These are phyloP conservation scores for Botrytis deweyae DNA, from an alignment of 2,329 filamentous ascomycete species.

Conservation along the genomic window DNA sequence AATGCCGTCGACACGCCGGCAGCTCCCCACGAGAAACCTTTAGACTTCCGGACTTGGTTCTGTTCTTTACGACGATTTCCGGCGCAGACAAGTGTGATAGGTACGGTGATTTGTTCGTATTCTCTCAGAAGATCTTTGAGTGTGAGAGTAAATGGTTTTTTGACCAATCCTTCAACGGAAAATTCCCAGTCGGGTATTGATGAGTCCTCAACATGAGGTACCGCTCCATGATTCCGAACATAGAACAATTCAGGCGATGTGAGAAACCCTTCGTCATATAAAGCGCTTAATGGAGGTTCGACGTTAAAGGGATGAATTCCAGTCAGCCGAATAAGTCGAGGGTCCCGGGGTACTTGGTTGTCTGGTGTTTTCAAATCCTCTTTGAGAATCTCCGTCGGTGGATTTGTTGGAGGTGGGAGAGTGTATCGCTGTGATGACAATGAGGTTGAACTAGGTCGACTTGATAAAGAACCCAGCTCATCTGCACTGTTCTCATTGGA, in stretches of 20 bases:
- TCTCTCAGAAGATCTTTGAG: slow-evolving; percentile 69
- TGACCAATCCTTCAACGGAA: slow-evolving; percentile 78
- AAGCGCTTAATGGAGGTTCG: slow-evolving; percentile 74
- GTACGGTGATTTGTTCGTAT: slow-evolving; percentile 80
- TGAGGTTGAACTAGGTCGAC: slow-evolving; percentile 26
- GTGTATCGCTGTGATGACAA: slow-evolving; percentile 42
- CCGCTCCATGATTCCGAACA: slow-evolving; percentile 84
- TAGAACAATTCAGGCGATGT: slow-evolving; percentile 88
- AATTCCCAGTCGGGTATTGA: slow-evolving; percentile 80
- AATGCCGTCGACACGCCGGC: slow-evolving; percentile 84
- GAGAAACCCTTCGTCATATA: slow-evolving; percentile 80
- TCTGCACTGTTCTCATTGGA: slow-evolving; percentile 33
- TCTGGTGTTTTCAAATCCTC: slow-evolving; percentile 83
- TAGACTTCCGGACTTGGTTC: slow-evolving; percentile 84
- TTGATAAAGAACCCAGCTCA: slow-evolving; percentile 28
- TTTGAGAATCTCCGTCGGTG: slow-evolving; percentile 62
- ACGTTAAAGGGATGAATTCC: slow-evolving; percentile 90
- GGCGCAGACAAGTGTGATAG: slow-evolving; percentile 86
- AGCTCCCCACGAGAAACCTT: slow-evolving; percentile 92
- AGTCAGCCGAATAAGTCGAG: slow-evolving; percentile 79
- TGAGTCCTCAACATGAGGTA: slow-evolving; percentile 71
- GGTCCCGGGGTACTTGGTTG: slow-evolving; percentile 74
- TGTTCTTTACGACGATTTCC: slow-evolving; percentile 92
- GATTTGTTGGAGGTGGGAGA: slow-evolving; percentile 63
- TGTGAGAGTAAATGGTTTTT: slow-evolving; percentile 69